Conservation (phyloP, 257 asterid genomes). For the Petrea volubilis region DNA sequence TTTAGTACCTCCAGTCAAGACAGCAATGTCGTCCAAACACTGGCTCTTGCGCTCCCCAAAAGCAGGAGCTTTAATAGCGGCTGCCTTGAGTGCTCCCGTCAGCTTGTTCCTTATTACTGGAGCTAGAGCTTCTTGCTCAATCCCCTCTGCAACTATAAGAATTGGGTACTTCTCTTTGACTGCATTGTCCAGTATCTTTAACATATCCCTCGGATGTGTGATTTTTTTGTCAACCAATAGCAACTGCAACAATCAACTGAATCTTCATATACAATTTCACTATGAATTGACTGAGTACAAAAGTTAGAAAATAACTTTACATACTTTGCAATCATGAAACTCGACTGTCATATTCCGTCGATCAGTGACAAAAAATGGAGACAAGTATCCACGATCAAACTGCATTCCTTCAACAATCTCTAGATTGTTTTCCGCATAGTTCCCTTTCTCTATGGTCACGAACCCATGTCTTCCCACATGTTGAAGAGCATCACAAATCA, state of each 20-base stretch:
- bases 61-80: constrained; percentile 79
- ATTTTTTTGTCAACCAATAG: constrained; percentile 82
- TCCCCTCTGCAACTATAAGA: constrained; percentile 71
- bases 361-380: constrained; percentile 85
- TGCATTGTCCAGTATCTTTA: constrained; percentile 76
- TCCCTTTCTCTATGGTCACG: constrained; percentile 73
- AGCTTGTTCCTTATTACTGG: constrained; percentile 80
- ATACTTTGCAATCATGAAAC: constrained; percentile 81
- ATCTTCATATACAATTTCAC: constrained; percentile 3
- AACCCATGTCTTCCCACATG: constrained; percentile 70
- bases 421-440: constrained; percentile 52
- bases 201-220: constrained; percentile 62
- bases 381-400: constrained; percentile 83
- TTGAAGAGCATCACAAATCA: constrained; percentile 69
- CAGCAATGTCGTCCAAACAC: constrained; percentile 74
- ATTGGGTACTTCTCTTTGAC: constrained; percentile 76
- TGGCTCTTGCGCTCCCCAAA: constrained; percentile 84
- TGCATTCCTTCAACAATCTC: constrained; percentile 85
- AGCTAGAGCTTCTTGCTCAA: constrained; percentile 78
- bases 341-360: constrained; percentile 65
- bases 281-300: not conserved
- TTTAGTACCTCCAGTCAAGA: constrained; percentile 78
- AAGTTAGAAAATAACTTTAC: constrained; percentile 5
- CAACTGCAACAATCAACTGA: constrained; percentile 55
- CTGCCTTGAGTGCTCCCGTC: constrained; percentile 70